A percentile compares a stretch with the other conserved stretches of the same genome.
Evolutionary conservation across 768 basidiomycete genomes (phyloP).

Genomic region (Serendipita sp.): DNA sequence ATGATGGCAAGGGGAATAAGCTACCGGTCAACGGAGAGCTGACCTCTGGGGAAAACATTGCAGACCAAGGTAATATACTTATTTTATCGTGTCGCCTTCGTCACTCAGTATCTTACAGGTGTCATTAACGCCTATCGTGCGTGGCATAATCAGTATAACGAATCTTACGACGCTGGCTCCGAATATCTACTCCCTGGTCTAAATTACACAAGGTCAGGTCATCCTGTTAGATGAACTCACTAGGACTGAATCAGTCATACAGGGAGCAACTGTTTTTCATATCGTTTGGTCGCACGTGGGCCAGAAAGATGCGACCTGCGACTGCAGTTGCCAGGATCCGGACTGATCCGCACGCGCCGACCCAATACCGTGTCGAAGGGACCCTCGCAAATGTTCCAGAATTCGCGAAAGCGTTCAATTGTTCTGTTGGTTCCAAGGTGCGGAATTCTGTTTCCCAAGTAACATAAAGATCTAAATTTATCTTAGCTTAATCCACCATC

Average conservation of each 20-base stretch:
- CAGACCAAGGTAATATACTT: constrained; percentile 37
- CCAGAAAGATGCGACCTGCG: constrained; percentile 59
- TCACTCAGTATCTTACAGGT: constrained; percentile 23
- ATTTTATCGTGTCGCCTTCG: not conserved
- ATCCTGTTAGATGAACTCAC: not conserved
- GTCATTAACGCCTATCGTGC: constrained; percentile 79
- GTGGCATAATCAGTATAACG: constrained; percentile 65
- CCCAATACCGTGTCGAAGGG: constrained; percentile 64
- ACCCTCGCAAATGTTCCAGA: constrained; percentile 77
- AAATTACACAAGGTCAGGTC: constrained; percentile 45
- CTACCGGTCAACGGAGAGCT: constrained; percentile 53
- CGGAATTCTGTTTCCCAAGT: constrained; percentile 14
- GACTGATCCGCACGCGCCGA: constrained; percentile 81
- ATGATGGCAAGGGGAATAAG: constrained; percentile 71
- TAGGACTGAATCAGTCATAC: not conserved
- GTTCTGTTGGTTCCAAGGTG: constrained; percentile 60
- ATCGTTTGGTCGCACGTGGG: constrained; percentile 77
- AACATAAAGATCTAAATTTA: not conserved
- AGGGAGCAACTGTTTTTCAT: constrained; percentile 94
- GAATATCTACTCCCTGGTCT: constrained; percentile 76
- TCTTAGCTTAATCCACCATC: constrained; percentile 64
- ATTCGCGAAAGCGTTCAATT: constrained; percentile 79
- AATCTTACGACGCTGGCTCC: constrained; percentile 38
- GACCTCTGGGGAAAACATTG: constrained; percentile 86
- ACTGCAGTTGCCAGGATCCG: constrained; percentile 68